phyloP scores from a whole-genome alignment of 768 basidiomycete genomes.

The Astraeus odoratus region DNA sequence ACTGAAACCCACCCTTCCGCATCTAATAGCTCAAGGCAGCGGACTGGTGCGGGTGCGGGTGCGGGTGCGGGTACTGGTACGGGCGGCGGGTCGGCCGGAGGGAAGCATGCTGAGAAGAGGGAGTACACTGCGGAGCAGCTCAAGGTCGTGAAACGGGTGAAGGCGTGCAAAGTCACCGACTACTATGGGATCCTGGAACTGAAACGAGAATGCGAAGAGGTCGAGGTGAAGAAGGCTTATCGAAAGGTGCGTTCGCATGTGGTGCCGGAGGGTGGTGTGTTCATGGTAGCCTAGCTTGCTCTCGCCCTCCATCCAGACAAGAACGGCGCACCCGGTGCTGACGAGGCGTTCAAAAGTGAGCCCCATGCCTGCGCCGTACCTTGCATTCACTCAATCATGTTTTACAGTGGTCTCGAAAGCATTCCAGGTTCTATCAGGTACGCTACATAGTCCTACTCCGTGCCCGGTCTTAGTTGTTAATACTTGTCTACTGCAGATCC shows the following conservation, averaged over 20 bases:
- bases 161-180: constrained; percentile 77
- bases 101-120: constrained; percentile 67
- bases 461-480: constrained; percentile 1
- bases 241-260: constrained; percentile 59
- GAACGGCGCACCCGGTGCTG: constrained; percentile 96
- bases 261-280: constrained; percentile 1
- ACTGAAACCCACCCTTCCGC: constrained; percentile 71
- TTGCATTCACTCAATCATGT: not conserved
- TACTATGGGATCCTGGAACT: constrained; percentile 90
- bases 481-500: constrained; percentile 45
- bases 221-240: constrained; percentile 90
- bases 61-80: constrained; percentile 26
- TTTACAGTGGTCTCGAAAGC: constrained; percentile 91
- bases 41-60: too few species aligned
- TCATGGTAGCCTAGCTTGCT: constrained; percentile 52
- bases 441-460: not conserved
- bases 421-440: constrained; percentile 88
- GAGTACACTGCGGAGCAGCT: constrained; percentile 84
- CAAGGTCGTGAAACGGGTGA: constrained; percentile 78
- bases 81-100: constrained; percentile 49
- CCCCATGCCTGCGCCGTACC: constrained; percentile 10
- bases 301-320: constrained; percentile 87
- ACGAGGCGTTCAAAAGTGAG: constrained; percentile 96
- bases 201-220: constrained; percentile 76
- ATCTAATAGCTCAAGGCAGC: constrained; percentile 62